A percentile compares a stretch with the other conserved stretches of the same genome.
phyloP scores from a whole-genome alignment of 2,329 filamentous ascomycete genomes.

The Sphaerostilbella broomeana region DNA sequence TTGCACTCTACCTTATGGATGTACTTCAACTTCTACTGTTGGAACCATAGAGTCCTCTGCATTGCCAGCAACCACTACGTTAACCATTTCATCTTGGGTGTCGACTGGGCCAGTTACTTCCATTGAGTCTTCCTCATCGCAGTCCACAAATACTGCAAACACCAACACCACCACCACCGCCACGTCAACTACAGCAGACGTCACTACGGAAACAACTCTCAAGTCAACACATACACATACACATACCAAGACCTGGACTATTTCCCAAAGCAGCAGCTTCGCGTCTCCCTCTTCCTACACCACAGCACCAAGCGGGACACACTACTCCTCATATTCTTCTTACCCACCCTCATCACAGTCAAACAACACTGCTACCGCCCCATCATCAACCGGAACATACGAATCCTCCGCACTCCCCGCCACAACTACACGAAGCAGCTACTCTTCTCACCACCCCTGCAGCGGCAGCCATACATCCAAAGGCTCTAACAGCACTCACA shows the following conservation, averaged over 20 bases:
- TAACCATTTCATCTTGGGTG: not conserved
- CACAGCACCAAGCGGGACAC: too few relatives aligned
- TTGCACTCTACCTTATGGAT: constrained; percentile 13
- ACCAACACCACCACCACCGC: not conserved
- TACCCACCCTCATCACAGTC: not conserved
- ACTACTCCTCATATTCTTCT: constrained; percentile 4
- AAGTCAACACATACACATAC: constrained; percentile 8
- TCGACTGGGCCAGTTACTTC: not conserved
- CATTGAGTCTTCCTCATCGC: not conserved
- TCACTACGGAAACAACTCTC: constrained; percentile 1
- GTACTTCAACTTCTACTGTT: constrained; percentile 4
- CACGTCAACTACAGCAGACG: not conserved
- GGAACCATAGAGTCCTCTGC: constrained; percentile 5
- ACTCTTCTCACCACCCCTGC: not conserved
- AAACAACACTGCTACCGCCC: too few relatives aligned
- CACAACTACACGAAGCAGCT: not conserved
- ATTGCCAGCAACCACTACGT: not conserved
- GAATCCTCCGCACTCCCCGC: constrained; percentile 3
- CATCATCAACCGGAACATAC: not conserved
- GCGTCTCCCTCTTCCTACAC: not conserved
- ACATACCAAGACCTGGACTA: constrained; percentile 9
- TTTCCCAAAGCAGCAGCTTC: constrained; percentile 4
- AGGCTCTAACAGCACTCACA: not conserved
- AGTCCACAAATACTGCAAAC: not conserved
- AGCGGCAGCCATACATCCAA: not conserved